A percentile compares a stretch with the other conserved stretches of the same genome.
phyloP scores from a whole-genome alignment of 2,329 filamentous ascomycete species.

The Venturia effusa region DNA sequence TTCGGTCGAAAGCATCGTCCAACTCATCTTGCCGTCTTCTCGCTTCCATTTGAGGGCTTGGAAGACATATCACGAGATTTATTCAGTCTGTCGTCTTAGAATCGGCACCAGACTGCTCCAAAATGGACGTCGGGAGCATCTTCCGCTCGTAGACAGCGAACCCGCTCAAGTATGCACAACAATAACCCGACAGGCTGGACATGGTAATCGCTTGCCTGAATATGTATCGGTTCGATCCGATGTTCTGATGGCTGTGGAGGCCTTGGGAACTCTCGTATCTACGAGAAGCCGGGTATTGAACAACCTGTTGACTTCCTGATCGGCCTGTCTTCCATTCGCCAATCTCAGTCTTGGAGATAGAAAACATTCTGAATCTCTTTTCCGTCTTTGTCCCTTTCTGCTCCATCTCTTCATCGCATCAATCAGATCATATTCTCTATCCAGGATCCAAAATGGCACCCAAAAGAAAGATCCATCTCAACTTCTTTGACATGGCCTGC shows the following conservation, averaged over 20 bases:
- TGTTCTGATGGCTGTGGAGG: background rate
- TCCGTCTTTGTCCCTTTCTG: background rate
- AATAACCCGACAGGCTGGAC: background rate
- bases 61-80: too few species aligned
- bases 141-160: background rate
- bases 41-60: background rate
- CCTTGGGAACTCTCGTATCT: background rate
- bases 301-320: background rate
- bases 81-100: too few species aligned
- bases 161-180: background rate
- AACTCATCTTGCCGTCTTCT: background rate
- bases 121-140: background rate
- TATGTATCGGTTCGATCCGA: background rate
- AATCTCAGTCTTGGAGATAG: background rate
- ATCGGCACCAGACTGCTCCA: too few species aligned
- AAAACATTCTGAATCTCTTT: background rate
- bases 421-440: background rate
- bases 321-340: background rate
- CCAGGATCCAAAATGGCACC: background rate
- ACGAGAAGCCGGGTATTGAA: background rate
- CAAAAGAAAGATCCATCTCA: background rate
- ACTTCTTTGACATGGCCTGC: constrained; percentile 2
- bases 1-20: background rate
- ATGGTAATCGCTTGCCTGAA: background rate
- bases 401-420: background rate